Base-by-base conservation (phyloP, 805 yeast genomes). In the Pichia cephalocereana region DNA sequence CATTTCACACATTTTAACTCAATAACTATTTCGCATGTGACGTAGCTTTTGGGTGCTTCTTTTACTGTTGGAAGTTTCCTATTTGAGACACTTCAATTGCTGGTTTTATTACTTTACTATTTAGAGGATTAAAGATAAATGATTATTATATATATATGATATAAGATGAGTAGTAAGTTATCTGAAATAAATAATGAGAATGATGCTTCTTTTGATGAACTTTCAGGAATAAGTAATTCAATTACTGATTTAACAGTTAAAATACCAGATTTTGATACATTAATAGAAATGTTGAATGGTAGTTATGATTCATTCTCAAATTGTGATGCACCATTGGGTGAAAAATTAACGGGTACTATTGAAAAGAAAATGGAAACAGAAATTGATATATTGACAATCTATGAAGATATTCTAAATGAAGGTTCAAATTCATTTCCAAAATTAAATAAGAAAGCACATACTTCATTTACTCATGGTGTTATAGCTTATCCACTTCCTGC, bases 401-500 rank as follows among this genome's bases (percentile, higher is more conserved):
- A 67, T 46, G 69, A 66, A 23, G 53, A 57, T 2, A 46, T 58
- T 15, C 47, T 69, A 7, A 58, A 58, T 9, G 41, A 49, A 8
- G 70, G 71, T 3, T 58, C 63, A 14, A 53, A 65, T 42, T 53
- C 59, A 15, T 57, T 66, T 40, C 69, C 70, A 1, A 38, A 27
- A 1, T 49, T 67, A 34, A 41, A 56, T 38, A 61, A 58, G 36
- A 61, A 61, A 6, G 51, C 54, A 1, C 89, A 83, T 58, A 47
- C 60, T 10, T 51, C 53, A 45, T 84, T 71, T 57, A 62, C 78
- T 14, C 62, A 67, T 19, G 49, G 59, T n/a, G 67, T 69, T 18
- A 64, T 79, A 26, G 55, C 60, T 10, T 59, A 64, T 11, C 67
- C 72, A 17, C 69, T 85, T 28, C 85, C 89, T 0, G 53, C 66